Base-by-base conservation (phyloP, 305 asterid genomes). In the Rubia tinctorum region DNA sequence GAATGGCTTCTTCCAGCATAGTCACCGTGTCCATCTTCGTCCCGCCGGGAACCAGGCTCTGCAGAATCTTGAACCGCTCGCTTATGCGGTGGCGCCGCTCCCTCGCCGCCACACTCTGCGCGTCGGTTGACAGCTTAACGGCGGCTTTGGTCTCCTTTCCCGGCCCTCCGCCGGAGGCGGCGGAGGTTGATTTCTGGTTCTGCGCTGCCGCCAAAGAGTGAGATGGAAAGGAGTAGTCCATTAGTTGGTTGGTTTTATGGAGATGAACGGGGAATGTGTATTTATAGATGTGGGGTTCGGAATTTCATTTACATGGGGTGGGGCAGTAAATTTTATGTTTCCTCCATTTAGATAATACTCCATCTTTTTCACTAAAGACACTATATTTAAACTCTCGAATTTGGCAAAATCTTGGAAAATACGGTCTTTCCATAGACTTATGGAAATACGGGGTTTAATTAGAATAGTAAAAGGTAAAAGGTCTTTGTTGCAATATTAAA, bases 61-160 rank as follows among this genome's bases (percentile, higher is more conserved):
- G 90, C 79, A 91, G 69, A 62, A 89, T 86, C 91, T 88, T 89
- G 90, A 89, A 88, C 72, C 92, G 60, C 73, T 91, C 90, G 73
- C 96, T 91, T 69, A 91, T 89, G 59, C 92, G 83, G 80, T 88
- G 96, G 83, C 97, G 84, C 77, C 97, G 85, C 84, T 79, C 86
- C 66, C 94, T 80, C n/a, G 96, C 96, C 58, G 97, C 97, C 34
- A 89, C 85, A 69, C 92, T 91, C 65, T 91, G 97, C 9, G 94
- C 94, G 75, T 89, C 96, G 7, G 94, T 86, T 7, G 97, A 91
- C 18, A 91, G 81, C 82, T 78, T 89, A 86, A 71, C 22, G n/a
- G 76, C 69, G 45, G 75, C 66, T 34, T 37, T 62, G 42, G 66
- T 80, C 40, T 37, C 30, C 42, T 42, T 70, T 56, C 70, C 55